phyloP scores from a whole-genome alignment of 2,329 filamentous ascomycete species.

The Mycosphaerelloides madeirae region DNA sequence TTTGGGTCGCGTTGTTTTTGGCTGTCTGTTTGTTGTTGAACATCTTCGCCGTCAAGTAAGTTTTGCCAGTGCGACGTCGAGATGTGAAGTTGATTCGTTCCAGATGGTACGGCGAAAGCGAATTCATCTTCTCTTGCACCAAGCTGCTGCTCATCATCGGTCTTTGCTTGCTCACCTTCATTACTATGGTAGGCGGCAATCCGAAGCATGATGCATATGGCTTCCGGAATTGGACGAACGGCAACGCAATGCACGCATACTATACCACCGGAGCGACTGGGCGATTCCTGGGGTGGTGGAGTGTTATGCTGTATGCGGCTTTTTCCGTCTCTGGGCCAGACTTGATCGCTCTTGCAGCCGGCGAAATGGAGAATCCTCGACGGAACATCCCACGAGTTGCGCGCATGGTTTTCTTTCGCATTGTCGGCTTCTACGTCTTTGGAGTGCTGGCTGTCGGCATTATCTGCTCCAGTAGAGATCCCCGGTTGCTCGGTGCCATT shows the following conservation, averaged over 20 bases:
- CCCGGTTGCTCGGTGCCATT: slow-evolving; percentile 6
- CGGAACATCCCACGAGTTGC: slow-evolving; percentile 11
- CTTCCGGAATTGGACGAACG: slow-evolving; percentile 14
- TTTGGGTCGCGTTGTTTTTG: slow-evolving; percentile 37
- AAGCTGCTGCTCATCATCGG: slow-evolving; percentile 9
- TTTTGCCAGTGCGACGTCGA: not conserved
- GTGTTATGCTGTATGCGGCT: slow-evolving; percentile 65
- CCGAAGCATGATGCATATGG: slow-evolving; percentile 15
- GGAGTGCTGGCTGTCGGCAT: slow-evolving; percentile 9
- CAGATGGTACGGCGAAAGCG: slow-evolving; percentile 14
- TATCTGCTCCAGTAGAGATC: slow-evolving; percentile 6
- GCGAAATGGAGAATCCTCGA: slow-evolving; percentile 14
- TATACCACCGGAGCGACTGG: slow-evolving; percentile 21
- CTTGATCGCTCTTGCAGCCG: slow-evolving; percentile 13
- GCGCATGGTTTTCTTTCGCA: slow-evolving; percentile 5
- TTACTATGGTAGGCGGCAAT: slow-evolving; percentile 12
- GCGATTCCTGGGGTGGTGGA: slow-evolving; percentile 40
- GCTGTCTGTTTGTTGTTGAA: slow-evolving; percentile 11
- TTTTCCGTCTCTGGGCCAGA: slow-evolving; percentile 48
- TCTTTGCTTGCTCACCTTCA: slow-evolving; percentile 10
- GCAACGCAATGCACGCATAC: slow-evolving; percentile 7
- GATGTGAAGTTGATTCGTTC: not conserved
- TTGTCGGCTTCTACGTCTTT: slow-evolving; percentile 7
- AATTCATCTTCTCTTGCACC: slow-evolving; percentile 13
- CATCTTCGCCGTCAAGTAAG: slow-evolving; percentile 14